Conservation (phyloP, 805 yeast genomes). For the Lachancea fermentati region DNA sequence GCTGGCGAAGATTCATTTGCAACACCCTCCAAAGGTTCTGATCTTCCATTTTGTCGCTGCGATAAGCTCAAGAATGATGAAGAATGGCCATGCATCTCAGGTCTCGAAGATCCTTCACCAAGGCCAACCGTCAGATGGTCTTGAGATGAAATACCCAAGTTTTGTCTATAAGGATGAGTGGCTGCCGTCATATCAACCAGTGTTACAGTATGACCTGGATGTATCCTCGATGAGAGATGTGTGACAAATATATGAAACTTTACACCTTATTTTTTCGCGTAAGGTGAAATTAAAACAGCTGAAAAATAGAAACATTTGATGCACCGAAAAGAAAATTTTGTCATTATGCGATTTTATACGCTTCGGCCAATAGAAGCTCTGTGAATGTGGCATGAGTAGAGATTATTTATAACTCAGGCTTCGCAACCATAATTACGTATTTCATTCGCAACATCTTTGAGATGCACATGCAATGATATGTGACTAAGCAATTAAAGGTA, state of each 20-base stretch:
- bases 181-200: constrained; percentile 7
- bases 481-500: background rate
- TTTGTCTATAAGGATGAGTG: constrained; percentile 7
- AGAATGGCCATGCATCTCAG: background rate
- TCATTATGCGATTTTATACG: too few relatives aligned
- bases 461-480: too few relatives aligned
- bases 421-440: too few relatives aligned
- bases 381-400: too few relatives aligned
- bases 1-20: background rate
- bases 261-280: background rate
- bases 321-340: background rate
- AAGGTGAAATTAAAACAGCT: background rate
- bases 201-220: too few relatives aligned
- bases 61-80: background rate
- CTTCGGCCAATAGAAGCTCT: too few relatives aligned
- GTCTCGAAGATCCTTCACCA: background rate
- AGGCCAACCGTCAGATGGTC: constrained; percentile 8
- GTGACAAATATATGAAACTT: background rate
- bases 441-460: too few relatives aligned
- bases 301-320: too few relatives aligned
- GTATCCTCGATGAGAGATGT: background rate
- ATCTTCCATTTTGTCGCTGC: background rate
- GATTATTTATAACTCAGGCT: too few relatives aligned
- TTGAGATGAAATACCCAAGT: constrained; percentile 7
- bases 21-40: background rate